These are phyloP conservation scores for Xerocomus potaroensis DNA, from an alignment of 768 basidiomycete species.

Conservation along the genomic window DNA sequence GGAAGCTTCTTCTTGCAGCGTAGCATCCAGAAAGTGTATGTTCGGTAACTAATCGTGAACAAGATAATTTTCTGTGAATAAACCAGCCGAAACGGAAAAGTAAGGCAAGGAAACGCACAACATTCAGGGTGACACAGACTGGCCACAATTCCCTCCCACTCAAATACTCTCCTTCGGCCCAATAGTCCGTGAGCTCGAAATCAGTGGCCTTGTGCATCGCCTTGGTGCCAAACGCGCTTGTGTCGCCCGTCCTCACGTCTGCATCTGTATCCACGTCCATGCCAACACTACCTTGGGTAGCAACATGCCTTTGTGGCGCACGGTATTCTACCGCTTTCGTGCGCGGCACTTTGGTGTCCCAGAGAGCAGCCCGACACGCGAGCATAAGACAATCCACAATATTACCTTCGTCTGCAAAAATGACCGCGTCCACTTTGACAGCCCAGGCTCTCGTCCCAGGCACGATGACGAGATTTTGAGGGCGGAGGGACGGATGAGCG, in stretches of 20 bases:
- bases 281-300: slow-evolving; percentile 27
- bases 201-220: slow-evolving; percentile 52
- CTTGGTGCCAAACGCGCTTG: slow-evolving; percentile 58
- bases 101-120: slow-evolving; percentile 52
- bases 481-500: slow-evolving; percentile 62
- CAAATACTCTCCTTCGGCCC: slow-evolving; percentile 76
- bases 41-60: slow-evolving; percentile 46
- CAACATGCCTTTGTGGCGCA: slow-evolving; percentile 33
- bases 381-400: slow-evolving; percentile 74
- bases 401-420: slow-evolving; percentile 74
- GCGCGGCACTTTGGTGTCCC: slow-evolving; percentile 75
- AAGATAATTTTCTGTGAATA: neutral
- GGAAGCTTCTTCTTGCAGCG: slow-evolving; percentile 64
- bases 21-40: slow-evolving; percentile 71
- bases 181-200: slow-evolving; percentile 84
- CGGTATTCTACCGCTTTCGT: slow-evolving; percentile 71
- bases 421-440: slow-evolving; percentile 68
- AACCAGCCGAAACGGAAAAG: neutral
- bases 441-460: slow-evolving; percentile 67
- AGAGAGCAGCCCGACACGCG: slow-evolving; percentile 73
- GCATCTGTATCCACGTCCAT: slow-evolving; percentile 51
- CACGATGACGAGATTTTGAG: slow-evolving; percentile 58
- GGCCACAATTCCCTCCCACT: slow-evolving; percentile 67
- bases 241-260: slow-evolving; percentile 23
- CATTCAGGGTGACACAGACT: slow-evolving; percentile 70